Conservation (phyloP, 2,329 filamentous ascomycete species). For the Hirsutella minnesotensis region DNA sequence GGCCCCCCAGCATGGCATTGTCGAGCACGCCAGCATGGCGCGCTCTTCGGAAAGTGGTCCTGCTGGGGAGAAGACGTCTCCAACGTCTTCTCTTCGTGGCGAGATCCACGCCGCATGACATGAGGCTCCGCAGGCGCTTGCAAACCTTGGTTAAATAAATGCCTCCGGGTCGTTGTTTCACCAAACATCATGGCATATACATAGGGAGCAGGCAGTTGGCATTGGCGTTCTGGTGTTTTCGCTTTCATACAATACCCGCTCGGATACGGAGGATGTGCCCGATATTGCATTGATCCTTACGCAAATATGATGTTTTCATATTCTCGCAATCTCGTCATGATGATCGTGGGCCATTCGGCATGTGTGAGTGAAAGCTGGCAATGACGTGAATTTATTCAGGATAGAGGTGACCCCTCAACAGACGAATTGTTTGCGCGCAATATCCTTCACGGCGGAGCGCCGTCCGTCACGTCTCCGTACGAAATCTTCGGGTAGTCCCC, state of each 20-base stretch:
- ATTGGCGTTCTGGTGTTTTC: neutral
- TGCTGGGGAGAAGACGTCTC: conserved; percentile 5
- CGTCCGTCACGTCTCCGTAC: conserved; percentile 28
- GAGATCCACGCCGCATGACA: neutral
- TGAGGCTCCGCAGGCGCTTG: too few species aligned
- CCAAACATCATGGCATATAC: neutral
- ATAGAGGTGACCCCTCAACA: too few species aligned
- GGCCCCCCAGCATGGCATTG: conserved; percentile 59
- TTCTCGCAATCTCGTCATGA: too few species aligned
- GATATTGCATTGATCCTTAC: neutral
- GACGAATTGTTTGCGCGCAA: neutral
- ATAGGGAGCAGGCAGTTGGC: neutral
- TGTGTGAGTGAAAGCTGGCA: too few species aligned
- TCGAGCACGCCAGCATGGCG: conserved; percentile 42
- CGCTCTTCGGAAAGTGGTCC: conserved; percentile 8
- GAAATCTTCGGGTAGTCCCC: conserved; percentile 32
- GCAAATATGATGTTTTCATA: too few species aligned
- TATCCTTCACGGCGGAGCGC: conserved; percentile 14
- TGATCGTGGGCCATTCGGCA: too few species aligned
- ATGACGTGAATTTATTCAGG: too few species aligned
- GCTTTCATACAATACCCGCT: neutral
- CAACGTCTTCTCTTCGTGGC: conserved; percentile 5
- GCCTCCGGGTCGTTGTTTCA: neutral
- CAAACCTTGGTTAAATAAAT: too few species aligned
- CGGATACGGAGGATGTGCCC: neutral